Base-by-base conservation (phyloP, 148 eudicot species). In the Selenicereus undatus region DNA sequence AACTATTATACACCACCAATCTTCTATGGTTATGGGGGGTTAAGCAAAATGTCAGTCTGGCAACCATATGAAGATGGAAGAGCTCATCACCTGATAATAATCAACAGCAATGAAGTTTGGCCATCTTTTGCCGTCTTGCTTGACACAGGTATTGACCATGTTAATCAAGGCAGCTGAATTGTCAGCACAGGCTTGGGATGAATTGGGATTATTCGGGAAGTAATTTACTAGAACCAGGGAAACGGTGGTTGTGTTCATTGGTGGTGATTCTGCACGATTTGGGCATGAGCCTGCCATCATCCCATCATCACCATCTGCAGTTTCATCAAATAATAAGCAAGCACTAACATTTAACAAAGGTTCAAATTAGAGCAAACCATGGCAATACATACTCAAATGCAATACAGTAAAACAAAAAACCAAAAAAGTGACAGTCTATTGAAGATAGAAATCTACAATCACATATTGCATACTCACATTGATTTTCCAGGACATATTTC, bases 21-120 rank as follows among this genome's bases (percentile, higher is more conserved):
- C 62, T 20, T 62, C n/a, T 21, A 26, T 24, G 24, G 24, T 62
- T 22, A 4, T 10, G 0, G 12, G 12, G 52, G 12, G 52, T n/a
- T 62, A n/a, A 62, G 27, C 26, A 56, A 56, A 48, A 48, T 48
- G 52, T 48, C 52, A 48, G 12, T 48, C 52, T 11, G 52, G 52
- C 13, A 10, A 0, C 52, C 62, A 17, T 56, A 17, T 56, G 62
- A 56, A 17, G 22, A 56, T 2, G 22, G 62, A 16, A 56, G 18
- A 56, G 62, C 62, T 56, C 7, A 9, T 69, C 83, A 96, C 99
- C 94, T 87, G 85, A 76, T 96, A 96, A 77, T 89, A 96, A 84
- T 96, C 99, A 35, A 96, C 98, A 35, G 99, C 93, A 66, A 96
- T 94, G 89, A 90, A 96, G 88, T 96, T 96, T 0, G 99, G 95